These are phyloP conservation scores for Shiraia sp. DNA, from an alignment of 2,329 filamentous ascomycete species.

Conservation along the genomic window DNA sequence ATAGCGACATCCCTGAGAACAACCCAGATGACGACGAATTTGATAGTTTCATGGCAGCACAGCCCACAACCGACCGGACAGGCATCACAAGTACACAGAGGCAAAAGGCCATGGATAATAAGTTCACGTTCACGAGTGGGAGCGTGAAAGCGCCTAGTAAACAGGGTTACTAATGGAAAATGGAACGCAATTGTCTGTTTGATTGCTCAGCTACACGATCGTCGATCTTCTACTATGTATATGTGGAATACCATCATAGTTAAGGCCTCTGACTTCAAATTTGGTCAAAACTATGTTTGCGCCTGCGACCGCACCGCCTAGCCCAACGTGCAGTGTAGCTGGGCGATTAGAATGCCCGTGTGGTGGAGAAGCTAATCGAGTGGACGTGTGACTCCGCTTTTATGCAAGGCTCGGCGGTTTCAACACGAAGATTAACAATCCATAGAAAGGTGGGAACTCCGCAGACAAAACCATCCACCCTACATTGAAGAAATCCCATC, in stretches of 20 bases:
- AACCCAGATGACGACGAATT: slow-evolving; percentile 73
- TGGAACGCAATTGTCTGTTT: background rate
- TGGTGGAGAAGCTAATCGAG: no score
- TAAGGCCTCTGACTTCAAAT: background rate
- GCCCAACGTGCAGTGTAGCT: no score
- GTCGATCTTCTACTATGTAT: background rate
- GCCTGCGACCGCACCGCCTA: no score
- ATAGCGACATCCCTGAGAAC: slow-evolving; percentile 68
- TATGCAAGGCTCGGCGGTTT: no score
- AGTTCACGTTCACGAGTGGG: slow-evolving; percentile 38
- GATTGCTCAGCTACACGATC: background rate
- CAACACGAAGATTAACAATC: no score
- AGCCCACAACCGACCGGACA: slow-evolving; percentile 82
- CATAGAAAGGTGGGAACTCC: no score
- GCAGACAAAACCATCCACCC: no score
- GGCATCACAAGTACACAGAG: slow-evolving; percentile 69
- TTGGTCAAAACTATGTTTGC: no score
- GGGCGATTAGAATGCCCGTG: no score
- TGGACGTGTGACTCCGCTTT: no score
- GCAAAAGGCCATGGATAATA: slow-evolving; percentile 45
- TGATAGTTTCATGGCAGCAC: slow-evolving; percentile 90
- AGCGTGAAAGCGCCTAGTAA: slow-evolving; percentile 26
- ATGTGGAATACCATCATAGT: background rate
- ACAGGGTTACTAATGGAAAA: slow-evolving; percentile 10
- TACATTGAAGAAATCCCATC: no score